These are phyloP conservation scores for Anisodus tanguticus DNA, from an alignment of 257 asterid species.

Conservation along the genomic window DNA sequence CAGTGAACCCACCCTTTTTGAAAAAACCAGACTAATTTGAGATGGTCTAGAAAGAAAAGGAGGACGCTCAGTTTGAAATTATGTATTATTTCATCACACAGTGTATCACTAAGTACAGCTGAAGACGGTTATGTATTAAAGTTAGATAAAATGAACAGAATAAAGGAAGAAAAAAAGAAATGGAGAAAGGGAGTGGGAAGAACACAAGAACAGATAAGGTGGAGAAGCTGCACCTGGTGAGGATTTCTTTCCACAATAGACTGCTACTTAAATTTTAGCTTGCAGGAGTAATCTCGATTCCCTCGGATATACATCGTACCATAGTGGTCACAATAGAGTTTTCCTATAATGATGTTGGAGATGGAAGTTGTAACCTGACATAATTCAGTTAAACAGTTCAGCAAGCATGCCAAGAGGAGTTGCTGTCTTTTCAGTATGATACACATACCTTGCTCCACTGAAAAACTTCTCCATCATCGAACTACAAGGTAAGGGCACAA, in stretches of 20 bases:
- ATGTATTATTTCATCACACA: neutral
- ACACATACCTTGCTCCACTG: conserved; percentile 34
- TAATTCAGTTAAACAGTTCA: conserved; percentile 7
- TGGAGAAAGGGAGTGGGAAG: neutral
- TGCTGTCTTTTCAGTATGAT: neutral
- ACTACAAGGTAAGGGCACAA: conserved; percentile 34
- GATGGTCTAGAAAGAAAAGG: neutral
- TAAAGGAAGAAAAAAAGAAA: neutral
- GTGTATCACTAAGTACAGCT: too few relatives aligned
- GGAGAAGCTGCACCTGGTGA: conserved; percentile 1
- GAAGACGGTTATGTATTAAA: too few relatives aligned
- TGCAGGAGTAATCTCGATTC: conserved; percentile 24
- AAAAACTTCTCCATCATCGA: conserved; percentile 35
- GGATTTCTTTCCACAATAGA: conserved; percentile 24
- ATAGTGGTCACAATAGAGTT: conserved; percentile 23
- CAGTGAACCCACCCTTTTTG: neutral
- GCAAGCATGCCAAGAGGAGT: neutral
- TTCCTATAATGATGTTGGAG: conserved; percentile 24
- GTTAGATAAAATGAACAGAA: neutral
- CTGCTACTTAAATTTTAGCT: conserved; percentile 16
- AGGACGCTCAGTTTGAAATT: neutral
- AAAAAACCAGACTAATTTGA: neutral
- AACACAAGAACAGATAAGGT: neutral
- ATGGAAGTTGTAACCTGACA: conserved; percentile 25
- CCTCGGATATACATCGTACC: conserved; percentile 22